These are phyloP conservation scores for Platismatia glauca DNA, from an alignment of 495 filamentous ascomycete genomes.

Conservation along the genomic window DNA sequence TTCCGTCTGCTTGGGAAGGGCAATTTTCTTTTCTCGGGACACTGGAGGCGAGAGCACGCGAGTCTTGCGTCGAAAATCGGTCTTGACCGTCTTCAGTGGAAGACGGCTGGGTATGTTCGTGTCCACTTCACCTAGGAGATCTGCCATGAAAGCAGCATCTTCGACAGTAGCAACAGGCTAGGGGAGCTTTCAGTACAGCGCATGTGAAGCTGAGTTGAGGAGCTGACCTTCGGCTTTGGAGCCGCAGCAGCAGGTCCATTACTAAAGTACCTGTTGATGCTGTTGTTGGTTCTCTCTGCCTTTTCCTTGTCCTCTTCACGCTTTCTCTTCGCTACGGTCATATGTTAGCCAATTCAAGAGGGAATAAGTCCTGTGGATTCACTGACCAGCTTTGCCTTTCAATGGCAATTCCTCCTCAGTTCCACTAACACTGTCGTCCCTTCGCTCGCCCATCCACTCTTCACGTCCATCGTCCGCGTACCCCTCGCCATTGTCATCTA, in stretches of 20 bases:
- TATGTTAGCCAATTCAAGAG: not conserved
- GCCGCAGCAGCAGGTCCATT: slow-evolving; percentile 56
- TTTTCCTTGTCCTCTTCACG: slow-evolving; percentile 82
- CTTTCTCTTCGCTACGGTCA: slow-evolving; percentile 65
- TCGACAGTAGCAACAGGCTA: slow-evolving; percentile 58
- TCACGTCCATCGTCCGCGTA: slow-evolving; percentile 97
- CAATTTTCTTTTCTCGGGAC: slow-evolving; percentile 43
- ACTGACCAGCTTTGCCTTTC: slow-evolving; percentile 53
- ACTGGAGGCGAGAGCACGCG: slow-evolving; percentile 70
- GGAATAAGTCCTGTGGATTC: not conserved
- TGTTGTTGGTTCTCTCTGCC: slow-evolving; percentile 76
- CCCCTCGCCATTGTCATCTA: slow-evolving; percentile 86
- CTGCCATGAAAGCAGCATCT: slow-evolving; percentile 75
- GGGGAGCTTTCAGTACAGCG: slow-evolving; percentile 9
- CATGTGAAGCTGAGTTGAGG: slow-evolving; percentile 7
- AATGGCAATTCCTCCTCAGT: slow-evolving; percentile 60
- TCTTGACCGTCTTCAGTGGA: slow-evolving; percentile 57
- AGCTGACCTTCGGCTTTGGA: slow-evolving; percentile 68
- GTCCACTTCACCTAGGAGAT: slow-evolving; percentile 83
- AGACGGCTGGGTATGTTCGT: slow-evolving; percentile 60
- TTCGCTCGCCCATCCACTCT: slow-evolving; percentile 74
- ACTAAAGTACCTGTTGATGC: slow-evolving; percentile 90
- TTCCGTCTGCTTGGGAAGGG: slow-evolving; percentile 25
- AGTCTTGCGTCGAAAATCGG: slow-evolving; percentile 64
- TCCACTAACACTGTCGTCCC: slow-evolving; percentile 55